phyloP scores from a whole-genome alignment of 2,329 filamentous ascomycete genomes.

The Fusarium gaditjirri region DNA sequence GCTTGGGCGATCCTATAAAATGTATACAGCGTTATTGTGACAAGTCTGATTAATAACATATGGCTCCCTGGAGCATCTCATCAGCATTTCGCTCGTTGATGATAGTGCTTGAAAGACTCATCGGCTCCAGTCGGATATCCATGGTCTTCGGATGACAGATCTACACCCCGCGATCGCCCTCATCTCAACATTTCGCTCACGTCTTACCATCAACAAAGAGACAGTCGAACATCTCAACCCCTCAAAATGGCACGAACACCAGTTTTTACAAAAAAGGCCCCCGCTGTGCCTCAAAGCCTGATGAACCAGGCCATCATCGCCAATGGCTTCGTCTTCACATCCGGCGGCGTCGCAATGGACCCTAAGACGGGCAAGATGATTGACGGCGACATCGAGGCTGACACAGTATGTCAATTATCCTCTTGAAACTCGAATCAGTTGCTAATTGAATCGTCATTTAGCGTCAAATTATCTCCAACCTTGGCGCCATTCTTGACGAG shows the following conservation, averaged over 20 bases:
- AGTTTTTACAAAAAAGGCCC: conserved; percentile 41
- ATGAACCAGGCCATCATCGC: conserved; percentile 55
- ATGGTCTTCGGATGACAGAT: conserved; percentile 18
- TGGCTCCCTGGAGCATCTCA: rapidly evolving
- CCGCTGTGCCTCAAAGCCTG: conserved; percentile 28
- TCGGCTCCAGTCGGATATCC: background rate
- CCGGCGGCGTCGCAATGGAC: conserved; percentile 75
- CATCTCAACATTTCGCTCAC: background rate
- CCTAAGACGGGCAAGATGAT: conserved; percentile 65
- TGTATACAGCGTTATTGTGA: rapidly evolving
- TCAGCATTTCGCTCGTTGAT: rapidly evolving
- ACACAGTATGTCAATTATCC: conserved; percentile 58
- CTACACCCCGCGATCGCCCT: conserved; percentile 15
- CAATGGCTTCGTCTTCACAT: conserved; percentile 74
- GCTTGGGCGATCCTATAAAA: no score
- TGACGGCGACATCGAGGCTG: conserved; percentile 72
- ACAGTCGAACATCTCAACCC: background rate
- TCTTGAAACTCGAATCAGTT: rapidly evolving
- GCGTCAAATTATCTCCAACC: conserved; percentile 73
- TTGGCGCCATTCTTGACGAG: conserved; percentile 74
- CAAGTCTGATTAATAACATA: rapidly evolving
- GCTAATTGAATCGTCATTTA: conserved; percentile 4
- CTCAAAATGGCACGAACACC: conserved; percentile 37
- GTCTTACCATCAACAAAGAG: background rate
- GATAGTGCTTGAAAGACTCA: background rate